Evolutionary conservation across 2,329 filamentous ascomycete species (phyloP), one percentile per base, ranked within the genome.

Genomic region (Fusarium graminum): DNA sequence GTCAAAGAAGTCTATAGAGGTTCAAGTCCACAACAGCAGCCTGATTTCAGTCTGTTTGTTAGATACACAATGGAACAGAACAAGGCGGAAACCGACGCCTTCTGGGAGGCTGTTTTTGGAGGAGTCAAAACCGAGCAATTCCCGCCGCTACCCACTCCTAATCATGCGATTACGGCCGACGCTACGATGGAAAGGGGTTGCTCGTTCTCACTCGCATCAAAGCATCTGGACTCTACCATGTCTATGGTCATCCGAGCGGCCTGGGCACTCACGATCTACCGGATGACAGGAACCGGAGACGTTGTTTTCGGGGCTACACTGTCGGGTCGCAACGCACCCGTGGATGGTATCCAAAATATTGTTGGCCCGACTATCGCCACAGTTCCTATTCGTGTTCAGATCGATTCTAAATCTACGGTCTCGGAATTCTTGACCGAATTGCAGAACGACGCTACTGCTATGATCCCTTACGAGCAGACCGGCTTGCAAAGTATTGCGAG

Each of bases 341-440:
- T 76, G 4, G 41, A 40, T 7, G 69, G 54, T 2, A 59, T 75
- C 6, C 64, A 71, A 4, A 42, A 22, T 3, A 71, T 74, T 11
- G n/a, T 66, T 1, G 74, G 69, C 1, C 73, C 74, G 4, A 74
- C 80, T 53, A 80, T 82, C 46, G 77, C 72, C 9, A 74, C 72
- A 1, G 65, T 76, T 2, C 74, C 74, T 9, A 39, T 49, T n/a
- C 11, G 10, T 2, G 34, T n/a, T 14, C 25, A 12, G 3, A 7
- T 47, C 22, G 17, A 11, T 11, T 65, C 61, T 13, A 39, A 60
- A 5, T 41, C 49, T 4, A 69, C 73, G 0, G 68, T 82, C 4
- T 65, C 67, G 0, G 74, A 80, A 16, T 83, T 81, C 53, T 72
- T 88, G 11, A 71, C 80, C n/a, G 67, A 72, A 2, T 19, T 73